A percentile compares a stretch with the other conserved stretches of the same genome.
Conservation (phyloP, 2,329 filamentous ascomycete species). For the Alternaria atra region DNA sequence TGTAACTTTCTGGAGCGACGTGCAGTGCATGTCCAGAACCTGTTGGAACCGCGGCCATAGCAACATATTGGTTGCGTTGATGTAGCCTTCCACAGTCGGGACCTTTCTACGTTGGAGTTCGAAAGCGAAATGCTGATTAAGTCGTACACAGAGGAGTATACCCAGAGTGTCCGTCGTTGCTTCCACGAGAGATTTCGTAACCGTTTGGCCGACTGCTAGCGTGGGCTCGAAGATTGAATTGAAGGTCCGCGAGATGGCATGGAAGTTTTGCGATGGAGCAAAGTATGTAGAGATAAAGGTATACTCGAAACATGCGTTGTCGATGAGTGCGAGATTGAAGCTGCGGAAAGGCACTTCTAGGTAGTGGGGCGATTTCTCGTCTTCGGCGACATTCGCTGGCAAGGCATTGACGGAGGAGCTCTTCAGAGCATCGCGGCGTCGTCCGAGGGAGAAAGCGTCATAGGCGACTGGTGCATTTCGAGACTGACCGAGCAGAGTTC, state of each 20-base stretch:
- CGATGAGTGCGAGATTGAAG: constrained; percentile 91
- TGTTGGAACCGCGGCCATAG: constrained; percentile 96
- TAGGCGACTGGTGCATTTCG: constrained; percentile 67
- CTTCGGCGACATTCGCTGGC: constrained; percentile 88
- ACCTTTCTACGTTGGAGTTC: constrained; percentile 91
- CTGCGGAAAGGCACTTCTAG: constrained; percentile 91
- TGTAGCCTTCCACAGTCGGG: constrained; percentile 86
- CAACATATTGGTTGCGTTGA: constrained; percentile 94
- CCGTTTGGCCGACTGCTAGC: constrained; percentile 79
- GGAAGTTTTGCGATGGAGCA: constrained; percentile 75
- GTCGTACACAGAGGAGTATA: constrained; percentile 85
- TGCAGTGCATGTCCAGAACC: constrained; percentile 91
- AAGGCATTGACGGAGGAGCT: constrained; percentile 77
- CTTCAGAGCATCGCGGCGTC: constrained; percentile 82
- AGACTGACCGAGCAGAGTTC: constrained; percentile 47
- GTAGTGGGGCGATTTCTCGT: constrained; percentile 85
- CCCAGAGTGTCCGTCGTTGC: constrained; percentile 86
- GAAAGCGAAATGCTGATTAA: constrained; percentile 95
- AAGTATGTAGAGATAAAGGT: constrained; percentile 93
- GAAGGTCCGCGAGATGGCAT: constrained; percentile 83
- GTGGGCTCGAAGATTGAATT: constrained; percentile 89
- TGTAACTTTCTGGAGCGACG: constrained; percentile 75
- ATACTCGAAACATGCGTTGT: constrained; percentile 95
- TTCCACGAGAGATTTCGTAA: constrained; percentile 80
- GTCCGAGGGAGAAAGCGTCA: constrained; percentile 88